Percentiles rank a stretch among this genome's conserved stretches.
Conservation (phyloP, 768 basidiomycete genomes). For the Lentinus brumalis region DNA sequence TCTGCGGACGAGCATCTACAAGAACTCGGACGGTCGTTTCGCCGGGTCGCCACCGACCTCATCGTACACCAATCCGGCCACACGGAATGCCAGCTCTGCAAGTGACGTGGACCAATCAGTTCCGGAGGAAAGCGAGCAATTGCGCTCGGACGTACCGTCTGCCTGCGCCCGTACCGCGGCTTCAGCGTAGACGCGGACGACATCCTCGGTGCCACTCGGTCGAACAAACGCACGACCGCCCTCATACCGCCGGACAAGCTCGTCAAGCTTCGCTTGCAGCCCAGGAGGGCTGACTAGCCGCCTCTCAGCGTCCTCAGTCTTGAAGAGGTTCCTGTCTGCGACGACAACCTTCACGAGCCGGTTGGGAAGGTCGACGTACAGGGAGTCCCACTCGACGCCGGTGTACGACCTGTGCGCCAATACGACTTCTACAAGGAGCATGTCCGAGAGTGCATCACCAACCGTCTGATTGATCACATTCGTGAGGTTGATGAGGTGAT, state of each 20-base stretch:
- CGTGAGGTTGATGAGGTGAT: slow-evolving; percentile 74
- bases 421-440: slow-evolving; percentile 92
- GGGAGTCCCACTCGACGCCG: slow-evolving; percentile 85
- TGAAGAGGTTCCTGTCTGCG: slow-evolving; percentile 76
- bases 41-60: slow-evolving; percentile 78
- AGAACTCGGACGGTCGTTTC: slow-evolving; percentile 77
- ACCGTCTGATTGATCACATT: slow-evolving; percentile 97
- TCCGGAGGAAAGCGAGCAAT: not conserved
- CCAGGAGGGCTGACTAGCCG: slow-evolving; percentile 78
- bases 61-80: slow-evolving; percentile 85
- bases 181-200: slow-evolving; percentile 97
- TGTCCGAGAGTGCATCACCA: slow-evolving; percentile 94
- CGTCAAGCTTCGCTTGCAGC: slow-evolving; percentile 81
- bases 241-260: slow-evolving; percentile 73
- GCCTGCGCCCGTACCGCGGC: slow-evolving; percentile 72
- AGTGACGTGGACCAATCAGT: slow-evolving; percentile 12
- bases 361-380: slow-evolving; percentile 94
- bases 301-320: slow-evolving; percentile 92
- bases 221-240: slow-evolving; percentile 92
- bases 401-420: slow-evolving; percentile 87
- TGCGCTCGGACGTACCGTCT: slow-evolving; percentile 63
- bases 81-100: slow-evolving; percentile 81
- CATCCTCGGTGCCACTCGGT: slow-evolving; percentile 98
- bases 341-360: slow-evolving; percentile 93
- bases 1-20: slow-evolving; percentile 37